A percentile compares a stretch with the other conserved stretches of the same genome.
Evolutionary conservation across 2,329 filamentous ascomycete genomes (phyloP).

Genomic region (Verticillium zaregamsianum): DNA sequence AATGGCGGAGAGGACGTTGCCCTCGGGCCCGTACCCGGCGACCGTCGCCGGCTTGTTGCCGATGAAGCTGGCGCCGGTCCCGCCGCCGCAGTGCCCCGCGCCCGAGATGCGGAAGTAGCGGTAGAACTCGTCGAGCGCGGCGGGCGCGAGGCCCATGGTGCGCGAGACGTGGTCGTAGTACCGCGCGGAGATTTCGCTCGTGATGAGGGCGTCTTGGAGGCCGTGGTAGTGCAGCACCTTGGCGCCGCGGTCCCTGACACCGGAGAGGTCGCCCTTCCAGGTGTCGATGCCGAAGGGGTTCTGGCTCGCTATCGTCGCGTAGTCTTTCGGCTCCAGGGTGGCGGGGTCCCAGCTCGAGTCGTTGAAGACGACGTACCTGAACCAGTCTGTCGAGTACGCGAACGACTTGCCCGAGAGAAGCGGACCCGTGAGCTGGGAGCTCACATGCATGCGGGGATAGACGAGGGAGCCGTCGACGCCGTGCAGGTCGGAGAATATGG

Average conservation of each 20-base stretch:
- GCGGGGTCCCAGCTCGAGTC: constrained; percentile 28
- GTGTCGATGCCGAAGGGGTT: constrained; percentile 29
- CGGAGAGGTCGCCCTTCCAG: constrained; percentile 31
- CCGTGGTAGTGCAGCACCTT: constrained; percentile 45
- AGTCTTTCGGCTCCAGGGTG: neutral
- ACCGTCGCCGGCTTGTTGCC: constrained; percentile 14
- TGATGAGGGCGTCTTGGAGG: constrained; percentile 33
- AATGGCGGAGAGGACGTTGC: constrained; percentile 42
- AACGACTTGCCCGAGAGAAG: constrained; percentile 29
- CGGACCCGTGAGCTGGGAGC: constrained; percentile 27
- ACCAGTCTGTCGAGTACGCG: constrained; percentile 23
- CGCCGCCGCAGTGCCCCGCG: constrained; percentile 46
- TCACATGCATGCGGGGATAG: constrained; percentile 40
- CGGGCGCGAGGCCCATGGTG: neutral
- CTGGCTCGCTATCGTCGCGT: constrained; percentile 1
- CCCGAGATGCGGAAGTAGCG: constrained; percentile 49
- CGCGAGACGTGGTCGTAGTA: constrained; percentile 1
- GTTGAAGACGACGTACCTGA: constrained; percentile 33
- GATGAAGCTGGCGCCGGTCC: constrained; percentile 34
- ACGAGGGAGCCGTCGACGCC: constrained; percentile 27
- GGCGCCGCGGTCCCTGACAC: constrained; percentile 32
- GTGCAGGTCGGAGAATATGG: constrained; percentile 24
- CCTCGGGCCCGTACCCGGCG: constrained; percentile 23
- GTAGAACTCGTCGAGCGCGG: constrained; percentile 42
- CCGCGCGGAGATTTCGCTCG: constrained; percentile 14